A percentile compares a stretch with the other conserved stretches of the same genome.
These are phyloP conservation scores for Rhodotorula graminis DNA, from an alignment of 768 basidiomycete genomes.

Conservation along the genomic window DNA sequence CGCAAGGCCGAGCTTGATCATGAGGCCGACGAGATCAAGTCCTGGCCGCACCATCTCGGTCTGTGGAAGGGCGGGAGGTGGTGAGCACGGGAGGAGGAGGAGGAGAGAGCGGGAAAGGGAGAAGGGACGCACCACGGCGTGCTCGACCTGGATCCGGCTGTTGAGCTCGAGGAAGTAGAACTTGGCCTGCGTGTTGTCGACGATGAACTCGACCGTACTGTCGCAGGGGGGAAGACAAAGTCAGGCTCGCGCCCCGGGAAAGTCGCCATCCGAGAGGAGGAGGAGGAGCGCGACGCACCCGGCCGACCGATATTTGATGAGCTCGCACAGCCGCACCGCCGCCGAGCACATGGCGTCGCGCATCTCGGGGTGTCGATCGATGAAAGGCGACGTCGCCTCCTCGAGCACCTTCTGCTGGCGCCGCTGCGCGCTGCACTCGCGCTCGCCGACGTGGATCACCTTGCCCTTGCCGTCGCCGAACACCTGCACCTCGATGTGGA, in stretches of 20 bases:
- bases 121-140: constrained; percentile 54
- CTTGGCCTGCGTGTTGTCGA: constrained; percentile 50
- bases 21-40: constrained; percentile 60
- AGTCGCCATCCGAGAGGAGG: too few relatives aligned
- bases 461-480: constrained; percentile 60
- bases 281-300: background rate
- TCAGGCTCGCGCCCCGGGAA: too few relatives aligned
- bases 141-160: constrained; percentile 65
- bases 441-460: constrained; percentile 62
- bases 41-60: constrained; percentile 39
- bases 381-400: constrained; percentile 63
- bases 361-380: constrained; percentile 48
- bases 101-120: too few relatives aligned
- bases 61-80: background rate
- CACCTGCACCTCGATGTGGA: constrained; percentile 46
- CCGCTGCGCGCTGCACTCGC: constrained; percentile 63
- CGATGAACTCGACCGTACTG: constrained; percentile 57
- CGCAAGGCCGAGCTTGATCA: constrained; percentile 24
- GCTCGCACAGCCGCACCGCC: constrained; percentile 9
- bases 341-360: constrained; percentile 44
- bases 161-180: constrained; percentile 74
- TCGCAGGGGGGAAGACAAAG: fast-evolving
- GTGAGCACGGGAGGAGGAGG: too few relatives aligned
- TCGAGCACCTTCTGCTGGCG: constrained; percentile 71
- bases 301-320: constrained; percentile 30